Base-by-base conservation (phyloP, 1,284 basidiomycete species). In the Papiliotrema flavescens region DNA sequence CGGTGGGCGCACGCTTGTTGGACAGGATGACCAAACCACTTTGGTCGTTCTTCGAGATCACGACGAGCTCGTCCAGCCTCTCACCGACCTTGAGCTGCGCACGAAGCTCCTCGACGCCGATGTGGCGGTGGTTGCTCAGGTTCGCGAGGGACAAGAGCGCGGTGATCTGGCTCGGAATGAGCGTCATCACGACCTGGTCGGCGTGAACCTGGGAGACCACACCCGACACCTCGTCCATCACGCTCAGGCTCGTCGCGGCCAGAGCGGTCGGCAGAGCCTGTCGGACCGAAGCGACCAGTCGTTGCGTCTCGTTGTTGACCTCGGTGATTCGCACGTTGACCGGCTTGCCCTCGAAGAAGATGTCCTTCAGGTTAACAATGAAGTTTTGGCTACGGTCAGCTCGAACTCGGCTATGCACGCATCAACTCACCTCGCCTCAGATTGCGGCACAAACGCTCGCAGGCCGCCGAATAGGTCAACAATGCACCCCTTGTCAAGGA, bases 401-500 rank as follows among this genome's bases (percentile, higher is more conserved):
- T 22, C 42, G 15, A 19, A 41, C 3, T 2, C 17, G 6, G 22
- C 11, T 11, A 11, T 45, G 24, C 35, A 15, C 7, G 17, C 24
- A 19, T 8, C 41, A 20, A 32, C 80, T 55, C 74, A 92, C 90
- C 86, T 88, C 9, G 86, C 84, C 79, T 97, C 94, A 44, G 82
- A 84, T 17, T 81, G 76, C 6, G 91, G 90, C 1, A 99, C 82
- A 49, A 89, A 80, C 0, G 90, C 96, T 64, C 90, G 88, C 49
- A 95, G 66, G 46, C 89, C 88, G 62, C 93, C 95, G 72, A 89
- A 98, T 63, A 96, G 90, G 71, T 95, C 91, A 28, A 96, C 84
- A 57, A 90, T 79, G 49, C 94, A 77, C 57, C 84, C 82, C 70
- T 88, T 93, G 20, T 90, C 88, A 35, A 85, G 79, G 20, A 89